Evolutionary conservation across 2,329 filamentous ascomycete genomes (phyloP).

Genomic region (Zopfia rhizophila): DNA sequence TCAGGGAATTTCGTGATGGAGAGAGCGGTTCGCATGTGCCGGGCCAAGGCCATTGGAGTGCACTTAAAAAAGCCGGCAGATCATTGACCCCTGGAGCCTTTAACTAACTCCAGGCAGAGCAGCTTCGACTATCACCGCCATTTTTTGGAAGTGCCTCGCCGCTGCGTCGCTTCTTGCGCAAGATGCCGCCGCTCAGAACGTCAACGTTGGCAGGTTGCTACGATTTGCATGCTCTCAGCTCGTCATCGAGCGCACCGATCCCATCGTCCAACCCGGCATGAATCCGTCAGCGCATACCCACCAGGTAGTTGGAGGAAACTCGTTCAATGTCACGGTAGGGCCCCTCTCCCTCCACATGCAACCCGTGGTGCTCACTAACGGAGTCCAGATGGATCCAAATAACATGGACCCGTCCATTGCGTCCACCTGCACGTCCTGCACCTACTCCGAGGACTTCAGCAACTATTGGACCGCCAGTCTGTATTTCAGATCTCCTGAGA

Average conservation of each 20-base stretch:
- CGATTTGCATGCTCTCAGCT: conserved; percentile 33
- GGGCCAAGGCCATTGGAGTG: no score
- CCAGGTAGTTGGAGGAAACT: conserved; percentile 27
- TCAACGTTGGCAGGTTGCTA: conserved; percentile 10
- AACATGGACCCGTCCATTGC: no score
- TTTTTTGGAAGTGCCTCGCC: conserved; percentile 13
- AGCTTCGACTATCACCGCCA: no score
- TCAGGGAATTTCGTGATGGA: no score
- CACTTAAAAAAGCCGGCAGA: no score
- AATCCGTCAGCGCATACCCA: conserved; percentile 26
- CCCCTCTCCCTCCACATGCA: no score
- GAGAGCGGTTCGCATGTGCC: no score
- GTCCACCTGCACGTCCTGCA: conserved; percentile 57
- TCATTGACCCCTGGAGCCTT: no score
- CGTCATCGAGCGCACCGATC: conserved; percentile 29
- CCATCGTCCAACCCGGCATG: conserved; percentile 26
- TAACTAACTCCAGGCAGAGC: no score
- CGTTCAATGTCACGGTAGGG: conserved; percentile 24
- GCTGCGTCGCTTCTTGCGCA: conserved; percentile 6
- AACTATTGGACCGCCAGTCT: conserved; percentile 43
- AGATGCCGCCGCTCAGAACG: conserved; percentile 9
- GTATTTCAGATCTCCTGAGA: conserved; percentile 38
- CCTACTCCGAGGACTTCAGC: conserved; percentile 44
- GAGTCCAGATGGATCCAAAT: no score
- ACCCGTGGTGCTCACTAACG: no score